A percentile compares a stretch with the other conserved stretches of the same genome.
phyloP scores from a whole-genome alignment of 164 flowering plant species.

The Annona squamosa region DNA sequence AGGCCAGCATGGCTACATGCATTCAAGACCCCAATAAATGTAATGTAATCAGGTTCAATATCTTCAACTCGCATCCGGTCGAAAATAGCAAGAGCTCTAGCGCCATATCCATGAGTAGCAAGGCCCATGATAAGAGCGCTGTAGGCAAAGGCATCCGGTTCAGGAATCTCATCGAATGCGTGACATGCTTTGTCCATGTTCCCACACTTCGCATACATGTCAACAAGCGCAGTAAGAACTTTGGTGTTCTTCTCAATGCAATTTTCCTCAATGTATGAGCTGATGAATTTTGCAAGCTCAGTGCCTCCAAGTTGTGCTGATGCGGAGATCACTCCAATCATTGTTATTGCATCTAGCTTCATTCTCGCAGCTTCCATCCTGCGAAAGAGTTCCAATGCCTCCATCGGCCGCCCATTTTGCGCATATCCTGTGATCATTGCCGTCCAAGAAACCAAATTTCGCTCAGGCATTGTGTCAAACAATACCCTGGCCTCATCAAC shows the following conservation, averaged over 20 bases:
- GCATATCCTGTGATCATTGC: slow-evolving; percentile 36
- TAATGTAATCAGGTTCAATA: slow-evolving; percentile 27
- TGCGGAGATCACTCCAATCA: slow-evolving; percentile 31
- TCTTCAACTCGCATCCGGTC: slow-evolving; percentile 18
- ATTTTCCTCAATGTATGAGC: slow-evolving; percentile 21
- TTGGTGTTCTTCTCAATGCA: slow-evolving; percentile 24
- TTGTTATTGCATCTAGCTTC: slow-evolving; percentile 29
- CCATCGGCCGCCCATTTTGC: slow-evolving; percentile 25
- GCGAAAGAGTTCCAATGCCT: slow-evolving; percentile 23
- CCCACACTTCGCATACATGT: slow-evolving; percentile 39
- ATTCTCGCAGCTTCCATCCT: slow-evolving; percentile 16
- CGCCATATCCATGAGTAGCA: slow-evolving; percentile 33
- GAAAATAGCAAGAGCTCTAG: slow-evolving; percentile 24
- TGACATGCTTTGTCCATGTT: slow-evolving; percentile 31
- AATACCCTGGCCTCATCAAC: slow-evolving; percentile 22
- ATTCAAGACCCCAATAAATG: slow-evolving; percentile 32
- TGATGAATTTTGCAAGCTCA: slow-evolving; percentile 26
- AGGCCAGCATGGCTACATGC: slow-evolving; percentile 38
- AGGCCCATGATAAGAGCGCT: slow-evolving; percentile 35
- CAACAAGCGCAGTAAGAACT: slow-evolving; percentile 33
- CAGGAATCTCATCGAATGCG: slow-evolving; percentile 24
- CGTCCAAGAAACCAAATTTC: slow-evolving; percentile 34
- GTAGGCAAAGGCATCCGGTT: slow-evolving; percentile 27
- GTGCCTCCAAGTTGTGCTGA: slow-evolving; percentile 24
- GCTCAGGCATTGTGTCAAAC: slow-evolving; percentile 30